Base-by-base conservation (phyloP, 2,329 filamentous ascomycete species). In the Alternaria dauci region DNA sequence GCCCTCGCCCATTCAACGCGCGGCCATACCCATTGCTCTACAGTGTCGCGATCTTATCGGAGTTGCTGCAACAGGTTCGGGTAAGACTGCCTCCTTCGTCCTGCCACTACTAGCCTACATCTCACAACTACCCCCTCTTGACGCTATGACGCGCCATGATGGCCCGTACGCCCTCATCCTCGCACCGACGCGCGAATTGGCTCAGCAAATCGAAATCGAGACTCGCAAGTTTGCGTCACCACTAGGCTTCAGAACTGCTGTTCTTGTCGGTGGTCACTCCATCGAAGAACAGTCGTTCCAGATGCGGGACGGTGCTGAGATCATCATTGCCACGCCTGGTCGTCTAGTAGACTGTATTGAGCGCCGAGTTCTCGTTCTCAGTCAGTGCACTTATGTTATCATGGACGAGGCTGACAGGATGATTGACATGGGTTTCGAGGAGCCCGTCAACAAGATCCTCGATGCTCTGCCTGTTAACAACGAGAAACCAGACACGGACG, bases 341-440 rank as follows among this genome's bases (percentile, higher is more conserved):
- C 94, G 95, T 85, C 87, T 99, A 1, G 92, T 98, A 8, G 95
- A 99, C 82, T 98, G 94, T 79, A 95, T 99, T 70, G 95, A 99
- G 79, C 88, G 95, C 18, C 90, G 94, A 34, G 88, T 98, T 30
- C 85, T 98, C 2, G 94, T 99, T 1, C 87, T 98, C 48, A 89
- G 89, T n/a, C 95, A 98, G 80, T 98, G 95, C 79, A 97, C 94
- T 81, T 98, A 98, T 81, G 88, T 98, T 58, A 97, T 99, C 80
- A 97, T 99, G 94, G 95, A 99, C 78, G 95, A 99, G 86, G 95
- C 95, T 38, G 95, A 99, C 81, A 91, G 94, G 56, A 99, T 99
- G 95, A 96, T 99, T 66, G 95, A 99, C 76, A 88, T 98, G 62
- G 95, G 95, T 46, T 99, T 99, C 77, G 95, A 99, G 80, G 95